Conservation (phyloP, 495 filamentous ascomycete species). For the Neurospora sp. region DNA sequence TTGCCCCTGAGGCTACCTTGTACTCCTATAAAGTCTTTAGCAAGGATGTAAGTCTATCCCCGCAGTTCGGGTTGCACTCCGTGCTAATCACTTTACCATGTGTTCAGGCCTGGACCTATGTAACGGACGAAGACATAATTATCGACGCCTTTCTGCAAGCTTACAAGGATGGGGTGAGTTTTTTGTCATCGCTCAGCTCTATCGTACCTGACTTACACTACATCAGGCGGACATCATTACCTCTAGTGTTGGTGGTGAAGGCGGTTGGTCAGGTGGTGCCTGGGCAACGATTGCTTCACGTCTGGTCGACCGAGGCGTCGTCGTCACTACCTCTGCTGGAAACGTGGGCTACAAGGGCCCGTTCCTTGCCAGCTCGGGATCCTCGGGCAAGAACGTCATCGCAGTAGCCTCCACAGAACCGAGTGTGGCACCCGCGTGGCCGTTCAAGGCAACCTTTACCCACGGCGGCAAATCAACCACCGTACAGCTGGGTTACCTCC, state of each 20-base stretch:
- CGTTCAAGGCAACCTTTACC: slow-evolving; percentile 21
- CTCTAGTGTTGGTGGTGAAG: slow-evolving; percentile 20
- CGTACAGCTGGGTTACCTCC: slow-evolving; percentile 12
- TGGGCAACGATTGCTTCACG: slow-evolving; percentile 23
- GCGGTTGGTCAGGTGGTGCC: slow-evolving; percentile 21
- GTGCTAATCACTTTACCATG: not conserved
- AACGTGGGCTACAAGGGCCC: slow-evolving; percentile 24
- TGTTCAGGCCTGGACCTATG: not conserved
- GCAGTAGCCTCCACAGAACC: slow-evolving; percentile 20
- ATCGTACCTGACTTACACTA: not conserved
- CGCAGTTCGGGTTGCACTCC: not conserved
- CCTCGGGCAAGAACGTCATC: slow-evolving; percentile 20
- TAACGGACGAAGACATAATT: slow-evolving; percentile 20
- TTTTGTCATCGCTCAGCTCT: not conserved
- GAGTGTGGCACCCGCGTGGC: slow-evolving; percentile 12
- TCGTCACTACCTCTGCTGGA: slow-evolving; percentile 23
- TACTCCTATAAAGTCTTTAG: slow-evolving; percentile 39
- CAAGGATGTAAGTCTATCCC: slow-evolving; percentile 3
- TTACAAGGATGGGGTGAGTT: slow-evolving; percentile 20
- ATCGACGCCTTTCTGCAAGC: slow-evolving; percentile 22
- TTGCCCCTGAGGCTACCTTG: slow-evolving; percentile 40
- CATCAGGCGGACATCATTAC: slow-evolving; percentile 25
- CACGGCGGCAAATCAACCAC: slow-evolving; percentile 15
- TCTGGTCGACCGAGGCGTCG: slow-evolving; percentile 22
- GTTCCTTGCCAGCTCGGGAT: slow-evolving; percentile 20